A percentile compares a stretch with the other conserved stretches of the same genome.
Conservation (phyloP, 2,329 filamentous ascomycete genomes). For the Alternaria dauci region DNA sequence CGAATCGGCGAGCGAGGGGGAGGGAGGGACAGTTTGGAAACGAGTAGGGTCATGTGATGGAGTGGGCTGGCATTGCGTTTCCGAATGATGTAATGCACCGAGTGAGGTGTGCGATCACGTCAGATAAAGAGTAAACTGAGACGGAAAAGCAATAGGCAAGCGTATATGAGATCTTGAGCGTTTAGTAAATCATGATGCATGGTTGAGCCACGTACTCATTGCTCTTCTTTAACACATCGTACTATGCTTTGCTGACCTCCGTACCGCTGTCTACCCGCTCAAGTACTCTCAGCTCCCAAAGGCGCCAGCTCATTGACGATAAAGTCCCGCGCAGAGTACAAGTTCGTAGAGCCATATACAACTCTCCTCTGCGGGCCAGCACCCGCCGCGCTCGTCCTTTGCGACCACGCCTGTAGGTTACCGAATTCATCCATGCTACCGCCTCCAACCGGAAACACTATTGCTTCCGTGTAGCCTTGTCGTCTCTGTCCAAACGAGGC, state of each 20-base stretch:
- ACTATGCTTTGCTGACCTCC: neutral
- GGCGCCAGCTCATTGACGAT: constrained; percentile 64
- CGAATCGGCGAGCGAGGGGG: neutral
- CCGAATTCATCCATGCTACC: constrained; percentile 91
- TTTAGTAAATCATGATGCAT: neutral
- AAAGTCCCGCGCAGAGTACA: constrained; percentile 70
- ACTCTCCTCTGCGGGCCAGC: constrained; percentile 76
- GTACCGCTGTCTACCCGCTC: neutral
- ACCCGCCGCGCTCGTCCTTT: constrained; percentile 70
- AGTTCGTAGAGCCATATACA: constrained; percentile 90
- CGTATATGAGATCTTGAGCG: neutral
- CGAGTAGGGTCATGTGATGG: too few species aligned
- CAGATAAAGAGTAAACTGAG: neutral
- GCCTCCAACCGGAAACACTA: constrained; percentile 91
- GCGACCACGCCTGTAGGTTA: constrained; percentile 95
- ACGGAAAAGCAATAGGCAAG: neutral
- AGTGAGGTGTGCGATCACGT: too few species aligned
- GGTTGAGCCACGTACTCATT: neutral
- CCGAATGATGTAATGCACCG: too few species aligned
- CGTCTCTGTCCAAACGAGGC: constrained; percentile 91
- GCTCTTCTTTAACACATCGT: neutral
- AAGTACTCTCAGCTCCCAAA: constrained; percentile 62
- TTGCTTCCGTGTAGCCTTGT: constrained; percentile 87
- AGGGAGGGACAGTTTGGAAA: neutral
- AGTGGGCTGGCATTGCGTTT: too few species aligned